Evolutionary conservation across 805 yeast species (phyloP).

Genomic region (Candida methanosorbosa): DNA sequence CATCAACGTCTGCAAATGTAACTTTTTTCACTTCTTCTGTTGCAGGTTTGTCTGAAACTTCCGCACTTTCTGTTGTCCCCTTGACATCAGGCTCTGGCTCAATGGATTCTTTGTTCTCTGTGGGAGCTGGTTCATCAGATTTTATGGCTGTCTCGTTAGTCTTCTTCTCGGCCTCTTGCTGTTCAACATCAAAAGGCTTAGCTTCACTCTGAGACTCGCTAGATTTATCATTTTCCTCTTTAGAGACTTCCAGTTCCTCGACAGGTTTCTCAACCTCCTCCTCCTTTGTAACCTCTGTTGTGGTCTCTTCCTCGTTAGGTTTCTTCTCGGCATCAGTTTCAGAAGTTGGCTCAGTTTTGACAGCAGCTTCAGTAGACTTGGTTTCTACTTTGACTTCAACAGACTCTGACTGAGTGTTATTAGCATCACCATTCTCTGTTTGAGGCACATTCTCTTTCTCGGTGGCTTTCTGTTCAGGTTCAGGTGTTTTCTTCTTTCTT

Average conservation of each 20-base stretch:
- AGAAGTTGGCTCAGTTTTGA: no score
- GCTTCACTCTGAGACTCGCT: no score
- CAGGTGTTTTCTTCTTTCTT: constrained; percentile 19
- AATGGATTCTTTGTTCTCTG: neutral
- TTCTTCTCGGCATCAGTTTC: no score
- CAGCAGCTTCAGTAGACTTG: no score
- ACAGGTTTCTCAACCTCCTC: no score
- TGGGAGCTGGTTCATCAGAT: no score
- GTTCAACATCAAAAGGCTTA: no score
- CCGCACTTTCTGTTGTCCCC: neutral
- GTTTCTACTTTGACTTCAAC: neutral
- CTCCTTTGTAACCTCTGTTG: no score
- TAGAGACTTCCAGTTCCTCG: no score
- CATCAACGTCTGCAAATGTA: constrained; percentile 8
- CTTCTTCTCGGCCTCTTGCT: neutral
- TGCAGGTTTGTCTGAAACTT: neutral
- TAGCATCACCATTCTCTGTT: constrained; percentile 3
- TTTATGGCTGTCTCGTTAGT: neutral
- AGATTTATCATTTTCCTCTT: no score
- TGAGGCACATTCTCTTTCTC: constrained; percentile 10
- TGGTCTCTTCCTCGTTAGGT: neutral
- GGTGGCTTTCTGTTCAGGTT: constrained; percentile 11
- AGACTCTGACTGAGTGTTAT: neutral
- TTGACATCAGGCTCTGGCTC: neutral
- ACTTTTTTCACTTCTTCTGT: constrained; percentile 8